A percentile compares a stretch with the other conserved stretches of the same genome.
phyloP scores from a whole-genome alignment of 1,284 basidiomycete species.

The Fomitopsis betulina region DNA sequence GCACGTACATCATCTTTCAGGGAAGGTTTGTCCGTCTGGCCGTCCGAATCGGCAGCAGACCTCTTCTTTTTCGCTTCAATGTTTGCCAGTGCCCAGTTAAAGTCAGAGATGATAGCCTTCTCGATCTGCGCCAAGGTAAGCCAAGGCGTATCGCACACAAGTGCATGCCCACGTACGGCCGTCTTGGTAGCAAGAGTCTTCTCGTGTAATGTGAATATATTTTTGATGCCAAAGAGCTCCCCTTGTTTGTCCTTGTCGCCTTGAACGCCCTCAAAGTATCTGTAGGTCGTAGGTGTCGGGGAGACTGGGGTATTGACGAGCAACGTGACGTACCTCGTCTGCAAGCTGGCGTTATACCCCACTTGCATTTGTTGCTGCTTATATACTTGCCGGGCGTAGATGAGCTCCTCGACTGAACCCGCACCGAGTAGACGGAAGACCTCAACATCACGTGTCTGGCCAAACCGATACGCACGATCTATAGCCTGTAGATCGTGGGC shows the following conservation, averaged over 20 bases:
- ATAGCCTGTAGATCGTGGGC: slow-evolving; percentile 85
- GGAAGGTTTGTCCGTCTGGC: slow-evolving; percentile 48
- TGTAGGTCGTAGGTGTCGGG: slow-evolving; percentile 18
- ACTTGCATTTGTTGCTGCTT: slow-evolving; percentile 90
- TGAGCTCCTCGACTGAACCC: slow-evolving; percentile 82
- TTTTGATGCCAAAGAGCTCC: slow-evolving; percentile 79
- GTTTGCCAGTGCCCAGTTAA: slow-evolving; percentile 76
- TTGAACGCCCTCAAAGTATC: slow-evolving; percentile 80
- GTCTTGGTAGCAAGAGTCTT: slow-evolving; percentile 67
- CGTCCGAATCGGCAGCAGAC: slow-evolving; percentile 32
- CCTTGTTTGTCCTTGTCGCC: slow-evolving; percentile 70
- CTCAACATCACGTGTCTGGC: slow-evolving; percentile 81
- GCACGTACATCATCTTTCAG: slow-evolving; percentile 48
- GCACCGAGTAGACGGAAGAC: slow-evolving; percentile 84
- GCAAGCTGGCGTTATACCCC: slow-evolving; percentile 77
- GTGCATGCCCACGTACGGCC: slow-evolving; percentile 37
- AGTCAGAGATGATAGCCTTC: slow-evolving; percentile 60
- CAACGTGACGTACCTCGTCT: slow-evolving; percentile 51
- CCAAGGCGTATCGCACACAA: background rate
- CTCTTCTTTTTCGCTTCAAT: slow-evolving; percentile 44
- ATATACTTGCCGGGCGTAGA: slow-evolving; percentile 84
- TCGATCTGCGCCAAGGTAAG: slow-evolving; percentile 52
- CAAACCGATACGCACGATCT: slow-evolving; percentile 87
- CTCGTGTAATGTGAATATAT: slow-evolving; percentile 80
- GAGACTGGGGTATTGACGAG: background rate